These are phyloP conservation scores for Nothophoma quercina DNA, from an alignment of 2,329 filamentous ascomycete genomes.

Conservation along the genomic window DNA sequence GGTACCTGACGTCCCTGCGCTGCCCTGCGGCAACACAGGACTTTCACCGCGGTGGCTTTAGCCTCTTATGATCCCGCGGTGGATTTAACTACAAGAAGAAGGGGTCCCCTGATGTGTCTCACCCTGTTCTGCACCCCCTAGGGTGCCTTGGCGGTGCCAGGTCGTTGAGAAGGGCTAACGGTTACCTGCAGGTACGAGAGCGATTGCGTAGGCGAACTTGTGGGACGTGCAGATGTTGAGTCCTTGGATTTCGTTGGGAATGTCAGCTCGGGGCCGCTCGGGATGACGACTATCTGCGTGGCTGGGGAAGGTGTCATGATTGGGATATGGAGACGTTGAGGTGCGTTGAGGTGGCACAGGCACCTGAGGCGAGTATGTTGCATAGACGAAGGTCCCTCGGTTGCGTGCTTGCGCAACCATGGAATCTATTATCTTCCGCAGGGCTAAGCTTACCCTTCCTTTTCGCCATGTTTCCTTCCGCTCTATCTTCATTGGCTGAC, in stretches of 20 bases:
- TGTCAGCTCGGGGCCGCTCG: conserved; percentile 5
- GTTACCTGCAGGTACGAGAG: conserved; percentile 13
- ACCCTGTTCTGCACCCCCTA: neutral
- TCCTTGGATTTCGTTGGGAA: conserved; percentile 7
- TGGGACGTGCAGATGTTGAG: conserved; percentile 16
- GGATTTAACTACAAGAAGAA: conserved; percentile 18
- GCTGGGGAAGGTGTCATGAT: conserved; percentile 1
- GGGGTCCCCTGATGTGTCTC: conserved; percentile 9
- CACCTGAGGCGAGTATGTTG: neutral
- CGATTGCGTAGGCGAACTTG: conserved; percentile 5
- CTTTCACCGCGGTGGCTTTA: conserved; percentile 21
- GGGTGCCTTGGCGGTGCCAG: neutral
- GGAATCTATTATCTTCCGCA: neutral
- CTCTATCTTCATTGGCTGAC: neutral
- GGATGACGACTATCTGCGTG: conserved; percentile 2
- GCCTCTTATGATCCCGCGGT: conserved; percentile 13
- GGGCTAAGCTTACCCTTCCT: neutral
- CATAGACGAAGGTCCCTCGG: neutral
- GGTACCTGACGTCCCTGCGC: conserved; percentile 13
- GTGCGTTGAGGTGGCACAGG: conserved; percentile 1
- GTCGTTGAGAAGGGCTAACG: conserved; percentile 14
- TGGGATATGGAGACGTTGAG: conserved; percentile 1
- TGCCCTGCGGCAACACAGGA: neutral
- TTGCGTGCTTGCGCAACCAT: neutral
- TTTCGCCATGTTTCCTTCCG: neutral